phyloP scores from a whole-genome alignment of 371 early-diverging fungal species.

The Mucor racemosus region DNA sequence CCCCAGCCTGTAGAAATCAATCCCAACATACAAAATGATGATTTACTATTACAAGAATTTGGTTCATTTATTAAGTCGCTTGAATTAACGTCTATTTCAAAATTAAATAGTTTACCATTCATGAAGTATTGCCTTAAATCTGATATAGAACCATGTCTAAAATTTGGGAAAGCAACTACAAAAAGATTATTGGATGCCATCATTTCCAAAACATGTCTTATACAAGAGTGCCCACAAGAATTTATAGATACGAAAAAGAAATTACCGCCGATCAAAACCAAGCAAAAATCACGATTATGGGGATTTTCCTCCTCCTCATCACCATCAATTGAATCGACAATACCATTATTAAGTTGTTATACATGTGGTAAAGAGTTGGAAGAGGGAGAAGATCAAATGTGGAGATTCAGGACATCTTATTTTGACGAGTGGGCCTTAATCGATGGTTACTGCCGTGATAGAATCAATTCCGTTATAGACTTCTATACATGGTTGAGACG shows the following conservation, averaged over 20 bases:
- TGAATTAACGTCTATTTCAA: conserved; percentile 7
- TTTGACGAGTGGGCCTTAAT: conserved; percentile 78
- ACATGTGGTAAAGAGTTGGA: conserved; percentile 24
- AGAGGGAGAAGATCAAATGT: conserved; percentile 22
- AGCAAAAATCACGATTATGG: conserved; percentile 20
- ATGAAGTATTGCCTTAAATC: conserved; percentile 56
- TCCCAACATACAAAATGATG: conserved; percentile 8
- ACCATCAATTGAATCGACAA: not conserved
- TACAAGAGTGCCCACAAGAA: conserved; percentile 38
- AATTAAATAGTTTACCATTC: conserved; percentile 20
- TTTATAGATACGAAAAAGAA: conserved; percentile 2
- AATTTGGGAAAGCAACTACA: conserved; percentile 86
- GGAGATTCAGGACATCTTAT: conserved; percentile 75
- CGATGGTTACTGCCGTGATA: conserved; percentile 80
- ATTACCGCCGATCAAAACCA: not conserved
- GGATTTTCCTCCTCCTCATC: conserved; percentile 30
- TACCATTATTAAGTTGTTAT: conserved; percentile 48
- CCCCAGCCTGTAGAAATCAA: conserved; percentile 15
- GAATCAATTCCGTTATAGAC: conserved; percentile 80
- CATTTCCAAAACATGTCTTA: conserved; percentile 63
- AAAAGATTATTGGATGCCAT: conserved; percentile 86
- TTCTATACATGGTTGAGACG: conserved; percentile 87
- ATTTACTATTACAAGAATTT: conserved; percentile 24
- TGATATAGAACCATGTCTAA: conserved; percentile 79
- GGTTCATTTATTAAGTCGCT: conserved; percentile 17